phyloP scores from a whole-genome alignment of 2,329 filamentous ascomycete genomes.

The Pseudogymnoascus verrucosus region DNA sequence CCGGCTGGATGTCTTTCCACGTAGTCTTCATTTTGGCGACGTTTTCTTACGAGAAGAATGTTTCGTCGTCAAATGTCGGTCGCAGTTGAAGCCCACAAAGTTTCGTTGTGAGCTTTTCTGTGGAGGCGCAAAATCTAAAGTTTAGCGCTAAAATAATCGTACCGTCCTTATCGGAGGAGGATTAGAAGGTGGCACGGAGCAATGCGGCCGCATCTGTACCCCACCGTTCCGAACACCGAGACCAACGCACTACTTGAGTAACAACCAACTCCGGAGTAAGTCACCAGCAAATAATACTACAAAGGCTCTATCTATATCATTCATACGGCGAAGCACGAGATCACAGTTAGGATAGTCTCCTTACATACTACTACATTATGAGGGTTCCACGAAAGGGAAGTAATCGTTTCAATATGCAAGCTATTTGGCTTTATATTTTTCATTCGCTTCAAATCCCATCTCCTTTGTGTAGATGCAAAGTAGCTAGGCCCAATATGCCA shows the following conservation, averaged over 20 bases:
- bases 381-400: background rate
- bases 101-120: constrained; percentile 9
- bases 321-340: background rate
- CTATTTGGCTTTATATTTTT: background rate
- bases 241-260: background rate
- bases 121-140: constrained; percentile 11
- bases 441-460: background rate
- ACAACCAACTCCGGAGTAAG: background rate
- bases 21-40: constrained; percentile 48
- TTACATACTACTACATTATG: background rate
- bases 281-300: background rate
- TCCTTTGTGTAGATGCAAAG: background rate
- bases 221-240: background rate
- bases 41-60: constrained; percentile 8
- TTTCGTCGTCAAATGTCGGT: constrained; percentile 8
- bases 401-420: background rate
- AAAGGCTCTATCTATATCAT: background rate
- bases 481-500: background rate
- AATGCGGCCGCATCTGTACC: constrained; percentile 2
- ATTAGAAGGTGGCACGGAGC: background rate
- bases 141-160: constrained; percentile 11
- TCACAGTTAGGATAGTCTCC: background rate
- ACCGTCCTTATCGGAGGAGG: constrained; percentile 7
- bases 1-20: constrained; percentile 74
- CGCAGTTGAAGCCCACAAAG: constrained; percentile 8